Conservation (phyloP, 225 moss, liverwort and hornwort genomes). For the Neckera pumila region DNA sequence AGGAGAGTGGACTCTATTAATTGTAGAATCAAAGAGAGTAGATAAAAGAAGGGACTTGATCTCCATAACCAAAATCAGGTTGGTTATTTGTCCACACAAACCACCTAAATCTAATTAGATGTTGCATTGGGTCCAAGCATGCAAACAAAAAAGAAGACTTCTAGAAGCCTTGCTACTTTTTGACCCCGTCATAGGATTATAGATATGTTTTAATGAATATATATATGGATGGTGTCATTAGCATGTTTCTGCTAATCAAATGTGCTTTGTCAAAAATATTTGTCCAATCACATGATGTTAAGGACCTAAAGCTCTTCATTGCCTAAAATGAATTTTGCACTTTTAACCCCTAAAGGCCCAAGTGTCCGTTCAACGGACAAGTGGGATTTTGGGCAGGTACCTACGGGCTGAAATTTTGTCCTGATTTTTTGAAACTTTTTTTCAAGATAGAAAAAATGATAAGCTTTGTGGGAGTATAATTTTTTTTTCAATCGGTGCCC, state of each 20-base stretch:
- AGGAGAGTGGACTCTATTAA: too few relatives aligned
- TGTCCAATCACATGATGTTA: not conserved
- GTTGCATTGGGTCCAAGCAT: fast-evolving
- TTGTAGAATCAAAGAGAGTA: not conserved
- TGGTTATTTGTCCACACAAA: not conserved
- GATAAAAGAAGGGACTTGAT: not conserved
- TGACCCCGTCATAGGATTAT: fast-evolving
- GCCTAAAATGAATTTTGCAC: fast-evolving
- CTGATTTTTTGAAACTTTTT: too few relatives aligned
- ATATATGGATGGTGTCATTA: fast-evolving
- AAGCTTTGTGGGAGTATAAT: too few relatives aligned
- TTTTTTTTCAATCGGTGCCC: too few relatives aligned
- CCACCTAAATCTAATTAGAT: fast-evolving
- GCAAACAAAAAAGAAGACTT: not conserved
- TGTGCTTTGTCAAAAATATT: not conserved
- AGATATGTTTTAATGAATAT: not conserved
- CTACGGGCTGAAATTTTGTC: too few relatives aligned
- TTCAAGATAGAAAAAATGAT: too few relatives aligned
- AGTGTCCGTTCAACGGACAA: too few relatives aligned
- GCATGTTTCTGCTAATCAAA: not conserved
- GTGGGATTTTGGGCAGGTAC: too few relatives aligned
- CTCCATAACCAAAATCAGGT: not conserved
- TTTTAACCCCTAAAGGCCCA: too few relatives aligned
- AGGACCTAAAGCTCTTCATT: not conserved
- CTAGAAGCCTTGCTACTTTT: fast-evolving